Evolutionary conservation across 768 basidiomycete species (phyloP), one percentile per base, ranked within the genome.

Genomic region (Termitomyces sp.): DNA sequence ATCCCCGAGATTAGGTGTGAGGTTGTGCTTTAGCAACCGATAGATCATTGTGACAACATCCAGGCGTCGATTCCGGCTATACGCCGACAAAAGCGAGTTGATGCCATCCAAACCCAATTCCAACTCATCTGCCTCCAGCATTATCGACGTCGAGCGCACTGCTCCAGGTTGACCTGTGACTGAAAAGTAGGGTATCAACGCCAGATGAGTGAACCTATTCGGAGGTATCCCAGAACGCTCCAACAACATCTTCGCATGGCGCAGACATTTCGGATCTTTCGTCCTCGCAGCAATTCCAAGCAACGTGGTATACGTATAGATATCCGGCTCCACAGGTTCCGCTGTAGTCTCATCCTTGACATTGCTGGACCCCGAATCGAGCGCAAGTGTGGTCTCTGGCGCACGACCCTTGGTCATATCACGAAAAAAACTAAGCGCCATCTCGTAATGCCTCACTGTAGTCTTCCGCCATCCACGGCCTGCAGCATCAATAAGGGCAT

Each of bases 81-180:
- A 92, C 0, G 87, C 86, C 85, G 84, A 88, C 9, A 94, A 72
- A 64, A 82, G 84, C 7, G 83, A 78, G 65, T 93, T 93, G 62
- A 88, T 65, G 12, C 86, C 88, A 53, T 87, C 87, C 22, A 89
- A 62, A 7, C 83, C 83, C 16, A 92, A 66, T 39, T 81, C 76
- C 48, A 83, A 53, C 27, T 70, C 74, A 40, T 82, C 79, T 36
- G 79, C 72, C 49, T 73, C 69, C 74, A 92, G 82, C 65, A 74
- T 79, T 44, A 68, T 62, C 7, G 92, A 62, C 6, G 80, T 82
- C 4, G 79, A 74, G 45, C 86, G 83, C 45, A 92, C 76, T 18
- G 81, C 82, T 3, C 70, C 60, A 9, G 88, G 67, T 42, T 85
- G 77, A 18, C 73, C 71, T 32, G 71, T 79, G 34, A 67, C 57